Evolutionary conservation across 2,329 filamentous ascomycete species (phyloP), one percentile per base, ranked within the genome.

Genomic region (Leptographium flavum): DNA sequence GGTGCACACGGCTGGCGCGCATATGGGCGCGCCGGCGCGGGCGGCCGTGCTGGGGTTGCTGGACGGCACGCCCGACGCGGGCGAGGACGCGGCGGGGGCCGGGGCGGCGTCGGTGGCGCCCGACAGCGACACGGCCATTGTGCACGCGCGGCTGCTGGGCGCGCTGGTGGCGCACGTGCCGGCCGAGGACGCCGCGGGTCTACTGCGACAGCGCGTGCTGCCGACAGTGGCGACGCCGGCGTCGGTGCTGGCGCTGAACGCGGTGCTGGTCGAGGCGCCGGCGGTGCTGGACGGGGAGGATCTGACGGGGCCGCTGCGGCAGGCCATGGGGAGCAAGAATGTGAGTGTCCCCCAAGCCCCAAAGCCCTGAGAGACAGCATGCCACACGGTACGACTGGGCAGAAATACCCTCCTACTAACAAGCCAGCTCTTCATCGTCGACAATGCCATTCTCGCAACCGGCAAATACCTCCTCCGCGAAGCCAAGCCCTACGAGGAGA

Each of bases 11-110:
- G 90, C 88, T 17, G 92, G 92, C 45, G 73, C 73, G 47, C 95
- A 90, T 63, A 98, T 98, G 92, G 88, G 85, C 55, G 92, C 96
- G 56, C 68, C 80, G 21, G 95, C 90, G 40, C 80, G 88, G 45
- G 75, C 79, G 49, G 80, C 88, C n/a, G 87, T 98, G 23, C 69
- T 98, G 41, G 75, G 77, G 37, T 70, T 98, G 41, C 95, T 98
- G 56, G 92, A 96, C 60, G 79, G 79, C 53, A 87, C 94, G 49
- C 67, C 74, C 4, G 83, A 86, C 49, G 83, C 85, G 4, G 73
- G 73, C 39, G 85, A 87, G 57, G 75, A 79, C 59, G n/a, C n/a
- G n/a, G n/a, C n/a, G n/a, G n/a, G n/a, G n/a, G n/a, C n/a, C n/a
- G n/a, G n/a, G n/a, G n/a, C n/a, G n/a, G n/a, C n/a, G n/a, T n/a